Conservation (phyloP, 441 rosid genomes). For the Arabidopsis lyrata region DNA sequence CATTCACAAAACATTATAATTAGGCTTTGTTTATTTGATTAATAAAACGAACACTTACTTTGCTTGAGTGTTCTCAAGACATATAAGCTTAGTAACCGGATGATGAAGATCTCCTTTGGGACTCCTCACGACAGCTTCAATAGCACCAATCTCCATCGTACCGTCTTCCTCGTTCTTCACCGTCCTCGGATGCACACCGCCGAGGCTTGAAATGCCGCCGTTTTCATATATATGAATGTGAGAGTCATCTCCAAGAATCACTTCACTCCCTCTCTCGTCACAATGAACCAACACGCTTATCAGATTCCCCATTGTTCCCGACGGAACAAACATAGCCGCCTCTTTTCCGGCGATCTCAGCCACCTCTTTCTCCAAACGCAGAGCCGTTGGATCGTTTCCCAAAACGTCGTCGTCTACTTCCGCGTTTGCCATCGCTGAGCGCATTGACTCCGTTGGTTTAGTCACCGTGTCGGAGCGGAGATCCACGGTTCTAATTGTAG, state of each 20-base stretch:
- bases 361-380: constrained; percentile 70
- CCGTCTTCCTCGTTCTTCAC: constrained; percentile 86
- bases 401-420: constrained; percentile 96
- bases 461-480: constrained; percentile 96
- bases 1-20: background rate
- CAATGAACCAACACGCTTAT: constrained; percentile 95
- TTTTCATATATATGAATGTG: constrained; percentile 90
- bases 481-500: constrained; percentile 80
- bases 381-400: constrained; percentile 74
- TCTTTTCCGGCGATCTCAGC: constrained; percentile 82
- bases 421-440: constrained; percentile 86
- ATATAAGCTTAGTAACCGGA: constrained; percentile 91
- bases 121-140: constrained; percentile 81
- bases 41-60: constrained; percentile 55
- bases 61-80: constrained; percentile 96
- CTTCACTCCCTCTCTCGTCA: constrained; percentile 87
- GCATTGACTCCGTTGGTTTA: constrained; percentile 87
- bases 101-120: constrained; percentile 71
- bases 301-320: constrained; percentile 97
- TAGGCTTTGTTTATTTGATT: constrained; percentile 2
- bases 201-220: constrained; percentile 85
- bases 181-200: constrained; percentile 90
- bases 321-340: constrained; percentile 87
- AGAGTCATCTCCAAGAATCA: constrained; percentile 85
- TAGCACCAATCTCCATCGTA: constrained; percentile 72